Evolutionary conservation across 768 basidiomycete genomes (phyloP).

Genomic region (Phallus indusiatus): DNA sequence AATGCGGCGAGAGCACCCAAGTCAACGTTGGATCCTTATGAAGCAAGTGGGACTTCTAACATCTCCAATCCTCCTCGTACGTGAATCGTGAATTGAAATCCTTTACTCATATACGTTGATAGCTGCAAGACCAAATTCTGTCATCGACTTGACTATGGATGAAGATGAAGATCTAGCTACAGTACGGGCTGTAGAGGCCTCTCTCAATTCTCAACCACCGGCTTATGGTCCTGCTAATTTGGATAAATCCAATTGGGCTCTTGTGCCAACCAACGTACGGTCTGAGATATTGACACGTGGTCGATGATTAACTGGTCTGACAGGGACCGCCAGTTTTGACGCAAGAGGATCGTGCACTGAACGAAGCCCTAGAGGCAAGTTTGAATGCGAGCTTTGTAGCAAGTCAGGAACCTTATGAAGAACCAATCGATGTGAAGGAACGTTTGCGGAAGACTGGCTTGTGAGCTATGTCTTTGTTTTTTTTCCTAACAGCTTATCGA

Average conservation of each 20-base stretch:
- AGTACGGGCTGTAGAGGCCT: constrained; percentile 1
- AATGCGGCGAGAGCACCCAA: background rate
- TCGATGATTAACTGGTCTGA: background rate
- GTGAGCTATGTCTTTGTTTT: background rate
- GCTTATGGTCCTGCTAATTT: constrained; percentile 4
- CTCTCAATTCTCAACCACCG: background rate
- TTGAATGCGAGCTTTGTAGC: constrained; percentile 5
- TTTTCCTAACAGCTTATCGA: background rate
- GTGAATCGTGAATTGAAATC: background rate
- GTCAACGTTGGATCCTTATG: background rate
- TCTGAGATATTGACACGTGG: background rate
- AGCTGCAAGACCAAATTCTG: constrained; percentile 8
- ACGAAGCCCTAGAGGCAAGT: constrained; percentile 6
- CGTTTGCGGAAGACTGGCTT: constrained; percentile 3
- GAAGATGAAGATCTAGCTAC: constrained; percentile 2
- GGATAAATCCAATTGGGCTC: constrained; percentile 1
- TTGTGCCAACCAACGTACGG: constrained; percentile 5
- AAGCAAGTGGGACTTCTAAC: background rate
- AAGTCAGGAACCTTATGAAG: constrained; percentile 6
- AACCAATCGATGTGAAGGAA: background rate
- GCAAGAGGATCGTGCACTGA: constrained; percentile 5
- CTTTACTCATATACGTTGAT: background rate
- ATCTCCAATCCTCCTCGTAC: constrained; percentile 1
- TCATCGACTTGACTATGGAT: constrained; percentile 7
- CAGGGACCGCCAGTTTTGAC: constrained; percentile 5